A percentile compares a stretch with the other conserved stretches of the same genome.
Conservation (phyloP, 805 yeast genomes). For the Saccharomycodes ludwigii region DNA sequence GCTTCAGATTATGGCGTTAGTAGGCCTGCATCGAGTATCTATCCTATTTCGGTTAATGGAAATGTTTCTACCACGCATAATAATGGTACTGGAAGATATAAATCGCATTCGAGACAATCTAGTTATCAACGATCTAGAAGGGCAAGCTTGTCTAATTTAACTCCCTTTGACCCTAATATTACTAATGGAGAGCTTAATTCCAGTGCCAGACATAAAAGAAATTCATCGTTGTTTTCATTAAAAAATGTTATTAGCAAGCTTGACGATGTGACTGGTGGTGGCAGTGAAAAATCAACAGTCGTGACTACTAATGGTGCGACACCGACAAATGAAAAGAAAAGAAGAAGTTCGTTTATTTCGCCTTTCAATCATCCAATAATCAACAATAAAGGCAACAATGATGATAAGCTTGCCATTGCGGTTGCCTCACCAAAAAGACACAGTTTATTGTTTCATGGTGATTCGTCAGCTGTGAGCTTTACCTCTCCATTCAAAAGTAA, state of each 20-base stretch:
- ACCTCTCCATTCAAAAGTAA: no score
- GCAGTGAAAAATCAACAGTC: no score
- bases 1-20: no score
- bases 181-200: background rate
- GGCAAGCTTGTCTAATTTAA: background rate
- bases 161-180: background rate
- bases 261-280: no score
- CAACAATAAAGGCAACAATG: no score
- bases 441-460: no score
- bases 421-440: no score
- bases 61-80: conserved; percentile 1
- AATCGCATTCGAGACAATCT: conserved; percentile 13
- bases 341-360: no score
- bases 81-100: conserved; percentile 7
- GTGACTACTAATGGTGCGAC: background rate
- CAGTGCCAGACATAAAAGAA: background rate
- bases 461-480: no score
- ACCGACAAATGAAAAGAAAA: background rate
- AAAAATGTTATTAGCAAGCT: background rate
- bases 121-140: conserved; percentile 18
- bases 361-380: no score
- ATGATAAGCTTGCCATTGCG: no score
- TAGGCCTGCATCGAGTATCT: no score
- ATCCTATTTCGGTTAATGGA: background rate
- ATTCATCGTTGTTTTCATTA: background rate